Evolutionary conservation across 1,284 basidiomycete genomes (phyloP).

Genomic region (Porogramme epimiltina): DNA sequence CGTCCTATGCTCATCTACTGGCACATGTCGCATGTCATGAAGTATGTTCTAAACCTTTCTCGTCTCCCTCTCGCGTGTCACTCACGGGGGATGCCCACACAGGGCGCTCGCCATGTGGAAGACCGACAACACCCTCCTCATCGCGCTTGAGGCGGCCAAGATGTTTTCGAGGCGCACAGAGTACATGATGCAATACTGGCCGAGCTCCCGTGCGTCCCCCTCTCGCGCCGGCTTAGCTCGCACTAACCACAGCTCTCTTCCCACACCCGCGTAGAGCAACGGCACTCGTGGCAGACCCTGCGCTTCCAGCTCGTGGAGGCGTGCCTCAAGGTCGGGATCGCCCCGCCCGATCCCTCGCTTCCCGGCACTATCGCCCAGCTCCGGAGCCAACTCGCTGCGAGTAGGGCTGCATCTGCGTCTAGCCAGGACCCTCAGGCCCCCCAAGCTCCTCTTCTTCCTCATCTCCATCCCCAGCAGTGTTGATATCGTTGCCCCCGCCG

Average conservation of each 20-base stretch:
- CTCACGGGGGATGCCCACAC: slow-evolving; percentile 10
- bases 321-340: slow-evolving; percentile 15
- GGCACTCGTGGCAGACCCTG: slow-evolving; percentile 13
- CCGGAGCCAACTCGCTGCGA: too few species aligned
- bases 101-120: slow-evolving; percentile 65
- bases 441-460: too few species aligned
- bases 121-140: slow-evolving; percentile 55
- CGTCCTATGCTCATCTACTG: slow-evolving; percentile 65
- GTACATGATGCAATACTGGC: slow-evolving; percentile 66
- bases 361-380: slow-evolving; percentile 7
- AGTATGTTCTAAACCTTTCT: slow-evolving; percentile 45
- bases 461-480: too few species aligned
- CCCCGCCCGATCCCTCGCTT: slow-evolving; percentile 8
- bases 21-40: slow-evolving; percentile 72
- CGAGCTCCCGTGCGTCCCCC: slow-evolving; percentile 51
- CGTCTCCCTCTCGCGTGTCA: not conserved
- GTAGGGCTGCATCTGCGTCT: too few species aligned
- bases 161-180: slow-evolving; percentile 61
- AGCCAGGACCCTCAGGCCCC: too few species aligned
- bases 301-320: slow-evolving; percentile 18
- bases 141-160: slow-evolving; percentile 67
- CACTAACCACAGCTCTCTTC: not conserved
- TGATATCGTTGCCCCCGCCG: too few species aligned
- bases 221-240: not conserved
- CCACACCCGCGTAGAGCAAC: slow-evolving; percentile 9